A percentile compares a stretch with the other conserved stretches of the same genome.
phyloP scores from a whole-genome alignment of 306 rosid species.

The Corylus heterophylla region DNA sequence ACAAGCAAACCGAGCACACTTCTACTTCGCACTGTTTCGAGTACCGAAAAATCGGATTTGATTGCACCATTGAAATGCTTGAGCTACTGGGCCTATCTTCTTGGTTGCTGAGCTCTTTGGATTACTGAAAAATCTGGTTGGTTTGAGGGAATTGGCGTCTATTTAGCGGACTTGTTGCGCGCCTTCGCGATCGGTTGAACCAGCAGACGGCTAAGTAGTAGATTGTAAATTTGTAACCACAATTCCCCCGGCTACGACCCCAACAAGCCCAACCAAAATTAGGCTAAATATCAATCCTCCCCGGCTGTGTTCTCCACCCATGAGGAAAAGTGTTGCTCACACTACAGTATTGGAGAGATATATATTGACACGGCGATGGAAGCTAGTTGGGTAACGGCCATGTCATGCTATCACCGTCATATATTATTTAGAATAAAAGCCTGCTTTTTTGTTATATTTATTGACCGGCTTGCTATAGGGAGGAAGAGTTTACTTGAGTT shows the following conservation, averaged over 20 bases:
- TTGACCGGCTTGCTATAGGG: background rate
- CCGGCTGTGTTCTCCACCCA: background rate
- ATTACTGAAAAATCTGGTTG: background rate
- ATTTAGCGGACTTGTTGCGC: background rate
- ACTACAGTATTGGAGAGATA: background rate
- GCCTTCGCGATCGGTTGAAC: conserved; percentile 12
- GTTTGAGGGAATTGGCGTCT: background rate
- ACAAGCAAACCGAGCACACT: conserved; percentile 26
- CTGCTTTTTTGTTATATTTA: background rate
- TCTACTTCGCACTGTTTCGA: conserved; percentile 1
- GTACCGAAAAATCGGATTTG: conserved; percentile 9
- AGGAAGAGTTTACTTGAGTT: background rate
- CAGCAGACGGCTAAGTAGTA: conserved; percentile 2
- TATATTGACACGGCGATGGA: background rate
- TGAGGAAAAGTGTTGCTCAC: background rate
- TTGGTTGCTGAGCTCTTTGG: conserved; percentile 4
- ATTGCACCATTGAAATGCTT: background rate
- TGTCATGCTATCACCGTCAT: background rate
- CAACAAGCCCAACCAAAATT: conserved; percentile 10
- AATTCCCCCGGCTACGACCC: conserved; percentile 19
- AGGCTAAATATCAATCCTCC: background rate
- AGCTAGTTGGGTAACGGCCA: background rate
- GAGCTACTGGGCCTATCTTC: background rate
- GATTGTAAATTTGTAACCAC: background rate
- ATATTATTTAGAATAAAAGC: background rate